Evolutionary conservation across 768 basidiomycete species (phyloP).

Genomic region (Lepiota brunneoincarnata): DNA sequence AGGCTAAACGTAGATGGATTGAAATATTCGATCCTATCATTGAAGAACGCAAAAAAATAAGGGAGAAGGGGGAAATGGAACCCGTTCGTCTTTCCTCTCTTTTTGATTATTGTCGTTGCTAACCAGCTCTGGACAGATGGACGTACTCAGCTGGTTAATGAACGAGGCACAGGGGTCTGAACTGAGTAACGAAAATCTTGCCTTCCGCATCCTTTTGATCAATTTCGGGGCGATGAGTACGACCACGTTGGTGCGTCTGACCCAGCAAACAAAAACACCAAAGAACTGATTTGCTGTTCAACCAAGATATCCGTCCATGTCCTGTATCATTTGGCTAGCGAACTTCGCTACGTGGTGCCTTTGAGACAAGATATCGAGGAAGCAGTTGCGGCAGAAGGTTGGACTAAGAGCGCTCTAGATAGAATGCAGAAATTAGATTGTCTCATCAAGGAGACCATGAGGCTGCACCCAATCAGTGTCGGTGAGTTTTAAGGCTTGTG

Average conservation of each 20-base stretch:
- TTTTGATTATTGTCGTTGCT: too few relatives aligned
- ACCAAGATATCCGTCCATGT: constrained; percentile 32
- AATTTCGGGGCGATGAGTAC: constrained; percentile 46
- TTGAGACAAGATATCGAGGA: constrained; percentile 43
- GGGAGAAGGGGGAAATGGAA: too few relatives aligned
- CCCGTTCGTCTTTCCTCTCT: too few relatives aligned
- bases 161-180: constrained; percentile 32
- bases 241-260: constrained; percentile 33
- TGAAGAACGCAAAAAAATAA: too few relatives aligned
- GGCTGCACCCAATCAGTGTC: constrained; percentile 8
- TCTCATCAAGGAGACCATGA: constrained; percentile 16
- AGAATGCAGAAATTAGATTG: constrained; percentile 13
- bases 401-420: constrained; percentile 16
- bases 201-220: constrained; percentile 30
- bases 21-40: too few relatives aligned
- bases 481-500: not conserved
- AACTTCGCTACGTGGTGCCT: constrained; percentile 28
- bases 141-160: constrained; percentile 45
- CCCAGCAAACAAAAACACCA: not conserved
- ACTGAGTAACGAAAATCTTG: constrained; percentile 24
- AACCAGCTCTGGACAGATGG: constrained; percentile 28
- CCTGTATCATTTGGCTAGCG: constrained; percentile 33
- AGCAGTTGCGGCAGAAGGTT: constrained; percentile 34
- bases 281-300: not conserved
- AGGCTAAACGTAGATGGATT: too few relatives aligned